These are phyloP conservation scores for Pythium chondricola DNA, from an alignment of 352 stramenopile genomes.

Conservation along the genomic window DNA sequence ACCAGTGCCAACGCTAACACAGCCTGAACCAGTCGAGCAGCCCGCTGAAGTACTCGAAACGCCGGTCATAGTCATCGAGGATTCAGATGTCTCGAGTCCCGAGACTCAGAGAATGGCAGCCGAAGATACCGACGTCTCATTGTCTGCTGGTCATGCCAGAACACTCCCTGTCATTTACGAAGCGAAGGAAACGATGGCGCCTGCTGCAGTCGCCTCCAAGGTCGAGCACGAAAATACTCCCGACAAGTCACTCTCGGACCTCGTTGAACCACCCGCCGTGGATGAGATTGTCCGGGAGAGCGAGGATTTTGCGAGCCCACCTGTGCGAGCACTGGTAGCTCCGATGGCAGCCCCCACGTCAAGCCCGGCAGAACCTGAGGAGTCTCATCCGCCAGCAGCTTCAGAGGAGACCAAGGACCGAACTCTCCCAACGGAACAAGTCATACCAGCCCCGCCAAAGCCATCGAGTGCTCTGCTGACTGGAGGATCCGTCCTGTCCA, in stretches of 20 bases:
- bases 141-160: too few species aligned
- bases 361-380: too few species aligned
- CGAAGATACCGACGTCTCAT: slow-evolving; percentile 6
- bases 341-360: neutral
- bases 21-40: neutral
- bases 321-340: slow-evolving; percentile 4
- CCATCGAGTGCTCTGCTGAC: too few species aligned
- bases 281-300: slow-evolving; percentile 67
- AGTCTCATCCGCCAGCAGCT: too few species aligned
- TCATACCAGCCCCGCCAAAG: too few species aligned
- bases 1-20: neutral
- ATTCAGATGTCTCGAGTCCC: neutral
- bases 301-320: slow-evolving; percentile 21
- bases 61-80: neutral
- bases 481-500: too few species aligned
- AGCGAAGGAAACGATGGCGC: too few species aligned
- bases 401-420: too few species aligned
- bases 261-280: neutral
- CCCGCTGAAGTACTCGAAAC: neutral
- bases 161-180: too few species aligned
- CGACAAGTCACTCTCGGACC: slow-evolving; percentile 18
- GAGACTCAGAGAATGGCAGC: neutral
- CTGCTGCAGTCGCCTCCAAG: neutral
- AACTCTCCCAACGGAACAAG: too few species aligned
- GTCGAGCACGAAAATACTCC: neutral